Evolutionary conservation across 306 rosid species (phyloP).

Genomic region (Senna siamea): DNA sequence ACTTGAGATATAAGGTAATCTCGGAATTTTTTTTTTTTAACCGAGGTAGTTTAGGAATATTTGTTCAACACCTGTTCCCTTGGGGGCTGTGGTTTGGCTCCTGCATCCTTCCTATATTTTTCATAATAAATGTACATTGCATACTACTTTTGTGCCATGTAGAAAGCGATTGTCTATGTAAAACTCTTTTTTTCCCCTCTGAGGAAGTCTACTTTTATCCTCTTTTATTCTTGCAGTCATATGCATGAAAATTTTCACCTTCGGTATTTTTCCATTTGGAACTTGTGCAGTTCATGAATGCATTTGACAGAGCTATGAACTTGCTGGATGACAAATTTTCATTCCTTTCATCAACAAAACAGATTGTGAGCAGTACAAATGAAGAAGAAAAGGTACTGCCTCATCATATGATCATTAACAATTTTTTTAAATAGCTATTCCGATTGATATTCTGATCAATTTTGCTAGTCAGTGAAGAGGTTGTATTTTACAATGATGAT

Average conservation of each 20-base stretch:
- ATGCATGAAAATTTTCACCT: background rate
- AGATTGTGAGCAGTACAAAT: conserved; percentile 81
- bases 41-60: too few relatives aligned
- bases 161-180: conserved; percentile 14
- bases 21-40: background rate
- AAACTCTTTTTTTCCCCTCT: conserved; percentile 1
- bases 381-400: conserved; percentile 78
- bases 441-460: conserved; percentile 26
- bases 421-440: conserved; percentile 7
- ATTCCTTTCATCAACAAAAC: conserved; percentile 78
- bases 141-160: conserved; percentile 8
- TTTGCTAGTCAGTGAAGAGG: conserved; percentile 24
- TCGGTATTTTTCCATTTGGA: conserved; percentile 33
- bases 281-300: conserved; percentile 83
- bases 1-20: conserved; percentile 84
- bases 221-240: too few relatives aligned
- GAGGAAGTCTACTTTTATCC: conserved; percentile 25
- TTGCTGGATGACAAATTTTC: conserved; percentile 80
- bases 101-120: background rate
- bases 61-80: too few relatives aligned
- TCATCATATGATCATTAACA: too few relatives aligned
- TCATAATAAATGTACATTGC: background rate
- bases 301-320: conserved; percentile 92
- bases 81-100: too few relatives aligned
- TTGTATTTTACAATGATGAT: conserved; percentile 14